These are phyloP conservation scores for Hemisphaericaspora subhashii DNA, from an alignment of 1,139 yeast genomes.

Conservation along the genomic window DNA sequence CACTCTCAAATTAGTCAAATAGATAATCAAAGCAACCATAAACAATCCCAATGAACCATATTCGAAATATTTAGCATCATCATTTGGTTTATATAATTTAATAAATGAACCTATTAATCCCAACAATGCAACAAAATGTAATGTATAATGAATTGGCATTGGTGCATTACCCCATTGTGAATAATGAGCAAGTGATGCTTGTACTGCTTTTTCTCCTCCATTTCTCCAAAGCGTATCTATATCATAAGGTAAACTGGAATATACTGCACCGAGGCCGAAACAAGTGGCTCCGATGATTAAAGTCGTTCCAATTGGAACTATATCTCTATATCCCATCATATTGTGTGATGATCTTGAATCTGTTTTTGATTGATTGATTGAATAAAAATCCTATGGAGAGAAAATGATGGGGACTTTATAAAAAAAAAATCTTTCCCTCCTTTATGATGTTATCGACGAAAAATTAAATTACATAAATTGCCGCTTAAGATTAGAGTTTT, in stretches of 20 bases:
- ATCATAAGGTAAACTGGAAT: slow-evolving; percentile 82
- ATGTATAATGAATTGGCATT: slow-evolving; percentile 52
- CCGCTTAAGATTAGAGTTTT: background rate
- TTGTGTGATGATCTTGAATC: too few relatives aligned
- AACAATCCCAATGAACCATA: slow-evolving; percentile 77
- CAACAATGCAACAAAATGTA: slow-evolving; percentile 57
- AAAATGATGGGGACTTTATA: too few relatives aligned
- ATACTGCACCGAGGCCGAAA: slow-evolving; percentile 78
- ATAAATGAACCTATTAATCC: slow-evolving; percentile 75
- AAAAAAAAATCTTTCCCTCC: too few relatives aligned
- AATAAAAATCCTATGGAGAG: background rate
- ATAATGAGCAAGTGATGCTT: slow-evolving; percentile 69
- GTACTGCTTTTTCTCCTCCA: slow-evolving; percentile 53
- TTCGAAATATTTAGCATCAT: slow-evolving; percentile 83
- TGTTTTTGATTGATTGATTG: background rate
- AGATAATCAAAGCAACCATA: slow-evolving; percentile 72
- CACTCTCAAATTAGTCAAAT: slow-evolving; percentile 80
- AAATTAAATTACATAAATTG: background rate
- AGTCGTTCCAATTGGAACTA: slow-evolving; percentile 51
- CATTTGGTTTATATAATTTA: slow-evolving; percentile 82
- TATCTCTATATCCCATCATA: slow-evolving; percentile 40
- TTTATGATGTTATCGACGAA: too few relatives aligned
- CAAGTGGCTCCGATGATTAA: slow-evolving; percentile 54
- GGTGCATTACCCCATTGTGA: slow-evolving; percentile 70
- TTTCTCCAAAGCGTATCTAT: slow-evolving; percentile 69